Evolutionary conservation across 768 basidiomycete genomes (phyloP).

Genomic region (Amanita phalloides): DNA sequence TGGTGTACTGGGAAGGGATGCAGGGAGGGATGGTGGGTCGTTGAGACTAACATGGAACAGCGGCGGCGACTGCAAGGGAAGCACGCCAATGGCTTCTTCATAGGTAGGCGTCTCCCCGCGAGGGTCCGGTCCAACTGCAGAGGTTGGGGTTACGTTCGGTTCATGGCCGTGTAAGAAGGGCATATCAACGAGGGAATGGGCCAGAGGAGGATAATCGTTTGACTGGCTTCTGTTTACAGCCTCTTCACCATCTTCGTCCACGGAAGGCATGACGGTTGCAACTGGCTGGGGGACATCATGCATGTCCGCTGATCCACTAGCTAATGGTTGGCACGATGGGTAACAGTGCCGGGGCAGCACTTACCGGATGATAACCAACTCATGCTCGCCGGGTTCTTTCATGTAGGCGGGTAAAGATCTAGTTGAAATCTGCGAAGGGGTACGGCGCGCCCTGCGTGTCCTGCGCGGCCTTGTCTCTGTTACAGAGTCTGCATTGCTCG

Average conservation of each 20-base stretch:
- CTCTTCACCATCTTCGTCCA: constrained; percentile 25
- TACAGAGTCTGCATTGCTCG: constrained; percentile 8
- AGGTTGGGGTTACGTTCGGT: constrained; percentile 17
- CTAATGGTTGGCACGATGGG: neutral
- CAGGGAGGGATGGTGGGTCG: constrained; percentile 8
- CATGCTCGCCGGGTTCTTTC: constrained; percentile 78
- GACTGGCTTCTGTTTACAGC: constrained; percentile 17
- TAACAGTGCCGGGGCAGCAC: constrained; percentile 6
- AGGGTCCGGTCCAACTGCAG: constrained; percentile 17
- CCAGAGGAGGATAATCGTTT: constrained; percentile 26
- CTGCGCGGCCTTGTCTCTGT: constrained; percentile 22
- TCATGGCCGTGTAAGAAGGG: constrained; percentile 30
- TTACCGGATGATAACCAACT: constrained; percentile 58
- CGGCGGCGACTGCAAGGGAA: constrained; percentile 1
- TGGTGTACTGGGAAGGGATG: constrained; percentile 9
- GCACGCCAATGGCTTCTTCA: constrained; percentile 36
- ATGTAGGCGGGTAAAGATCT: constrained; percentile 69
- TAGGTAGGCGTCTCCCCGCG: constrained; percentile 64
- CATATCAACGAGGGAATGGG: constrained; percentile 26
- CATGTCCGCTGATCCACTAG: constrained; percentile 41
- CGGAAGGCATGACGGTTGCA: constrained; percentile 24
- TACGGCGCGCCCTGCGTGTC: constrained; percentile 40
- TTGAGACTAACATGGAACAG: constrained; percentile 4
- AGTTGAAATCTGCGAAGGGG: constrained; percentile 75
- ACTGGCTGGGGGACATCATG: constrained; percentile 39